Evolutionary conservation across 78 protist genomes (phyloP).

Genomic region (Dictyostelium firmibasis): DNA sequence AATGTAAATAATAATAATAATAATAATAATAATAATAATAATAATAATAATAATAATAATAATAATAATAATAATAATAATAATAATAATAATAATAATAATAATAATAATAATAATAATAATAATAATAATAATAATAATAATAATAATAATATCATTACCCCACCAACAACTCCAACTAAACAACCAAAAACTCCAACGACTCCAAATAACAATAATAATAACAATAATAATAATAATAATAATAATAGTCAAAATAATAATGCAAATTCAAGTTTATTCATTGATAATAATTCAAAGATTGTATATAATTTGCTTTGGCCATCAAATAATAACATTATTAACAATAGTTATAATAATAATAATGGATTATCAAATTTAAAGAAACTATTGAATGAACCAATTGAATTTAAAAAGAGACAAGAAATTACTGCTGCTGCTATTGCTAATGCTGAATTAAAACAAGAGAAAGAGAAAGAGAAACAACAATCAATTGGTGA

Average conservation of each 20-base stretch:
- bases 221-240: not conserved
- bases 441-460: too few relatives aligned
- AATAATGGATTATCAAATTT: not conserved
- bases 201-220: not conserved
- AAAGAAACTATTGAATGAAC: not conserved
- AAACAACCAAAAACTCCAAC: not conserved
- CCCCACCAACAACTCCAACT: not conserved
- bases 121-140: not conserved
- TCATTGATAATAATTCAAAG: not conserved
- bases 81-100: not conserved
- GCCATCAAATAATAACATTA: not conserved
- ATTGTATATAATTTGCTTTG: not conserved
- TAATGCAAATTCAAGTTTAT: not conserved
- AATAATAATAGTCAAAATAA: not conserved
- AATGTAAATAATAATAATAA: not conserved
- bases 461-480: not conserved
- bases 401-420: not conserved
- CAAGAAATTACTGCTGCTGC: not conserved
- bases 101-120: not conserved
- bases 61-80: not conserved
- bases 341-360: not conserved
- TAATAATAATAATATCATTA: not conserved
- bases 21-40: not conserved
- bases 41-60: not conserved
- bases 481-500: not conserved